A percentile compares a stretch with the other conserved stretches of the same genome.
Conservation (phyloP, 228 moss, liverwort and hornwort species). For the Sphagnum magellanicum region DNA sequence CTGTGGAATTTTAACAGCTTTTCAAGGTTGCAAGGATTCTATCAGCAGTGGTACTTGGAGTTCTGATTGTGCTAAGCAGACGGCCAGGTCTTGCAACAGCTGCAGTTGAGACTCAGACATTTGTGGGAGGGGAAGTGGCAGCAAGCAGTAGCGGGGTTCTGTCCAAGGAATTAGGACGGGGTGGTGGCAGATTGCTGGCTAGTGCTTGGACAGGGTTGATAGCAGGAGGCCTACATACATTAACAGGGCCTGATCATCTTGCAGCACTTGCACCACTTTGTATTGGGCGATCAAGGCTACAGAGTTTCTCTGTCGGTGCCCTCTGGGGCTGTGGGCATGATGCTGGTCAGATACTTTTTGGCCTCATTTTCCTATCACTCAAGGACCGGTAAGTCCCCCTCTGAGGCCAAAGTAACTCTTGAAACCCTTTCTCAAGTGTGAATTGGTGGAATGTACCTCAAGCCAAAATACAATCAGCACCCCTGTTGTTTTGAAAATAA, state of each 20-base stretch:
- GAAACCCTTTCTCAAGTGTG: too few species aligned
- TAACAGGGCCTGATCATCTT: conserved; percentile 90
- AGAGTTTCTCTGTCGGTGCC: conserved; percentile 88
- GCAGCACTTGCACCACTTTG: conserved; percentile 89
- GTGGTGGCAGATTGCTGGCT: conserved; percentile 55
- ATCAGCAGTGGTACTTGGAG: conserved; percentile 40
- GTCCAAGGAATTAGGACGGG: conserved; percentile 36
- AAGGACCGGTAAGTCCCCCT: conserved; percentile 50
- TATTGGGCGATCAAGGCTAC: conserved; percentile 77
- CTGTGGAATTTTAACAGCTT: too few species aligned
- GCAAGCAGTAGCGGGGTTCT: conserved; percentile 26
- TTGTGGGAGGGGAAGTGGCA: conserved; percentile 25
- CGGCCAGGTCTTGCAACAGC: conserved; percentile 51
- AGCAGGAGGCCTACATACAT: conserved; percentile 79
- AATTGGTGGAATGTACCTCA: too few species aligned
- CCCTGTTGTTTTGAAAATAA: too few species aligned
- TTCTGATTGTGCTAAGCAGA: conserved; percentile 35
- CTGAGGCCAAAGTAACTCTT: neutral
- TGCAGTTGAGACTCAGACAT: conserved; percentile 36
- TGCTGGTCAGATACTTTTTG: conserved; percentile 87
- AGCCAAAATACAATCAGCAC: too few species aligned
- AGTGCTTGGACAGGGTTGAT: conserved; percentile 92
- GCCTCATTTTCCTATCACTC: conserved; percentile 73
- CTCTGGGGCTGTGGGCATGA: conserved; percentile 95
- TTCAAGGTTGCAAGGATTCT: conserved; percentile 33